phyloP scores from a whole-genome alignment of 164 flowering plant species.

The Sedum album region DNA sequence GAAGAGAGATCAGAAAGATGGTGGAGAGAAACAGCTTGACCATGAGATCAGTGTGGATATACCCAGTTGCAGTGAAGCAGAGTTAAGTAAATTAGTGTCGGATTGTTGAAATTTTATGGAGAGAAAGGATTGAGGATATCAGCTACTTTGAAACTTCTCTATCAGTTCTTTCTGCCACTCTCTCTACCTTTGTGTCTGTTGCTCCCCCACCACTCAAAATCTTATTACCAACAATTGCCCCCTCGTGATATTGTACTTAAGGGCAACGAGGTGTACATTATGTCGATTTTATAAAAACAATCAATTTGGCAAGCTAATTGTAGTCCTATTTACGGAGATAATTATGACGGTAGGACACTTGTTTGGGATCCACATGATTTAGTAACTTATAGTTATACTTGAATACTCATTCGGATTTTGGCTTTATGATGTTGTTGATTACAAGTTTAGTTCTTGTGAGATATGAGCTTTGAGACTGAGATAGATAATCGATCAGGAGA shows the following conservation, averaged over 20 bases:
- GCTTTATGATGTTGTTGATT: neutral
- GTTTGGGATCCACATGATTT: no score
- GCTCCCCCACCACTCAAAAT: conserved; percentile 12
- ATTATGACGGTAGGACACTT: no score
- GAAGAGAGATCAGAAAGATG: conserved; percentile 17
- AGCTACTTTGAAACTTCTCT: conserved; percentile 46
- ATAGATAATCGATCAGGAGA: neutral
- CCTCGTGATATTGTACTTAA: conserved; percentile 49
- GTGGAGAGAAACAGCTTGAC: conserved; percentile 21
- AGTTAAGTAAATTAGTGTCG: conserved; percentile 18
- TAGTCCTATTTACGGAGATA: no score
- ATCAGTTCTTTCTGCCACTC: conserved; percentile 44
- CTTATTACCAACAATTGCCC: conserved; percentile 26
- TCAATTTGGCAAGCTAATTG: no score
- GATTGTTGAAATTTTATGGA: neutral
- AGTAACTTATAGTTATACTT: no score
- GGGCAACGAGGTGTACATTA: neutral
- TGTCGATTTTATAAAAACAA: no score
- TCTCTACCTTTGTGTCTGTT: conserved; percentile 19
- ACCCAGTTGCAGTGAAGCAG: conserved; percentile 50
- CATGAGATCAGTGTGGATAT: conserved; percentile 15
- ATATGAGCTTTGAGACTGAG: conserved; percentile 13
- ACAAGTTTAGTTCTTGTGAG: no score
- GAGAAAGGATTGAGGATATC: conserved; percentile 22
- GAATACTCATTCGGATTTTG: no score